Percentiles rank a stretch among this genome's conserved stretches.
Evolutionary conservation across 352 stramenopile species (phyloP).

Genomic region (Pythium apleroticum): DNA sequence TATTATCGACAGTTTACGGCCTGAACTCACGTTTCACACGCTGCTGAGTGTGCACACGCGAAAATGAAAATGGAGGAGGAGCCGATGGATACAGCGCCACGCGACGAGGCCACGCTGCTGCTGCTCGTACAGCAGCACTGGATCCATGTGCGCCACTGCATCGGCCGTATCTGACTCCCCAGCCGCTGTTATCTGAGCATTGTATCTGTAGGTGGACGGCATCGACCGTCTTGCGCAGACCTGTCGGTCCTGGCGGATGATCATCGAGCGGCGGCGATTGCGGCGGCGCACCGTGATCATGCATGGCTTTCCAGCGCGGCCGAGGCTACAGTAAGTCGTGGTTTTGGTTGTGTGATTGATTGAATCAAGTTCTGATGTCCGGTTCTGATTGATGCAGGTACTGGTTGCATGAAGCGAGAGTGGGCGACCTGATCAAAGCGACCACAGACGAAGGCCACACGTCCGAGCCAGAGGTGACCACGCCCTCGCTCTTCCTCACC

Average conservation of each 20-base stretch:
- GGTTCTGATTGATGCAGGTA: conserved; percentile 10
- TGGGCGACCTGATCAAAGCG: conserved; percentile 24
- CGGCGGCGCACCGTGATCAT: conserved; percentile 13
- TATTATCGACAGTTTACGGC: conserved; percentile 16
- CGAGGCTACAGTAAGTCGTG: conserved; percentile 4
- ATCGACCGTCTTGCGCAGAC: conserved; percentile 15
- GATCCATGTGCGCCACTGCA: conserved; percentile 36
- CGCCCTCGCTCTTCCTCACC: conserved; percentile 15
- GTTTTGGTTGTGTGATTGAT: background rate
- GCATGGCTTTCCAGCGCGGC: conserved; percentile 10
- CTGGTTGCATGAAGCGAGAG: conserved; percentile 14
- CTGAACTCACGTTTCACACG: background rate
- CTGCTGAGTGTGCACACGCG: background rate
- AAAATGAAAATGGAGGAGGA: background rate
- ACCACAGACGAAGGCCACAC: conserved; percentile 21
- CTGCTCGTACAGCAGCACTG: conserved; percentile 42
- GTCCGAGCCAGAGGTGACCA: background rate
- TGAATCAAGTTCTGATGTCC: background rate
- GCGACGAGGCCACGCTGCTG: conserved; percentile 23
- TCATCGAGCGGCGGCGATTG: conserved; percentile 14
- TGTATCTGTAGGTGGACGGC: conserved; percentile 13
- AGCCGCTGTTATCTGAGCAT: no score
- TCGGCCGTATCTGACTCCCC: no score
- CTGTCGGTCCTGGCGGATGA: background rate
- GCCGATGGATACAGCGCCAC: conserved; percentile 3